Evolutionary conservation across 2,329 filamentous ascomycete genomes (phyloP).

Genomic region (Exophiala sp.): DNA sequence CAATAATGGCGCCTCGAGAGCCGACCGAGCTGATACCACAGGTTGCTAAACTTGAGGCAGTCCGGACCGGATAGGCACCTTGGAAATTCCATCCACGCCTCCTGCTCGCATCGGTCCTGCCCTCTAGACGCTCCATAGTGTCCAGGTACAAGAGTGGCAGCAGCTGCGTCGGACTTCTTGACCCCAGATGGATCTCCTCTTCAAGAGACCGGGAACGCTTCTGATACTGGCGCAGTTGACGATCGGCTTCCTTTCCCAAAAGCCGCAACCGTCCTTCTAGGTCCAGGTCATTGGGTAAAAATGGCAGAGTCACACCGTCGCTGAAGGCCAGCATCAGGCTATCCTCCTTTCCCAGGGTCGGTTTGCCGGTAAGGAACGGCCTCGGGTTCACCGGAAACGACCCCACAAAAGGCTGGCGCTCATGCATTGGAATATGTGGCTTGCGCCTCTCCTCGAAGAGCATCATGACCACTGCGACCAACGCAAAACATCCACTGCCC

Average conservation of each 20-base stretch:
- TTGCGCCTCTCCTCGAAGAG: slow-evolving; percentile 21
- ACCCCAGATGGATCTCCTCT: slow-evolving; percentile 20
- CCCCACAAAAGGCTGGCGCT: slow-evolving; percentile 24
- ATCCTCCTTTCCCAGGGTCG: slow-evolving; percentile 23
- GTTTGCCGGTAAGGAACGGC: slow-evolving; percentile 18
- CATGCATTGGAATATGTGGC: slow-evolving; percentile 12
- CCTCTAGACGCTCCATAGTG: slow-evolving; percentile 23
- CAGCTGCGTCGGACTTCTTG: slow-evolving; percentile 21
- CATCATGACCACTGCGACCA: slow-evolving; percentile 28
- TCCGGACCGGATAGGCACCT: slow-evolving; percentile 17
- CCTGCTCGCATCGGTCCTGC: slow-evolving; percentile 1
- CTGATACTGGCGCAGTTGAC: slow-evolving; percentile 25
- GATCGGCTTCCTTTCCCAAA: slow-evolving; percentile 24
- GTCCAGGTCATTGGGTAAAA: slow-evolving; percentile 19
- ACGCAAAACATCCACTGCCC: slow-evolving; percentile 24
- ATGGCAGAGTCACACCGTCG: slow-evolving; percentile 25
- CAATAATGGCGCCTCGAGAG: slow-evolving; percentile 16
- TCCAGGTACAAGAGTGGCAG: slow-evolving; percentile 21
- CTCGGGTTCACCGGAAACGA: slow-evolving; percentile 27
- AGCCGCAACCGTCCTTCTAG: slow-evolving; percentile 21
- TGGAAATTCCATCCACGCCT: slow-evolving; percentile 21
- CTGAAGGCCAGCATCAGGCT: slow-evolving; percentile 27
- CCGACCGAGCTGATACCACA: slow-evolving; percentile 27
- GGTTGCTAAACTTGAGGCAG: slow-evolving; percentile 12
- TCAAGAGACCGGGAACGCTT: slow-evolving; percentile 18